These are phyloP conservation scores for Naegleria fowleri DNA, from an alignment of 208 protist species.

Conservation along the genomic window DNA sequence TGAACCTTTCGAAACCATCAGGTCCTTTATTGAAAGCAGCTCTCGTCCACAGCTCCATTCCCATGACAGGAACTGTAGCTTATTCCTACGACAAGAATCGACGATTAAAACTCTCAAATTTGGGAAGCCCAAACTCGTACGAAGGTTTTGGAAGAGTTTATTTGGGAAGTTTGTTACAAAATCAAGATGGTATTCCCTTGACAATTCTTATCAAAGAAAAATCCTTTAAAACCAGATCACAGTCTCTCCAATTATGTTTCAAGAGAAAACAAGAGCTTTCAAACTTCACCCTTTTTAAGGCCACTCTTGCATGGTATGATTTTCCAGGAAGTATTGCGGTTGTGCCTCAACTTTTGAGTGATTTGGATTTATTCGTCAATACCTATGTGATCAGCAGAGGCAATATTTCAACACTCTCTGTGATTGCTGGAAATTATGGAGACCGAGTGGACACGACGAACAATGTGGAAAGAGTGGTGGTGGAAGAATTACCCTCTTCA, in stretches of 20 bases:
- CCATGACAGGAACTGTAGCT: background rate
- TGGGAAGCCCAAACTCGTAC: background rate
- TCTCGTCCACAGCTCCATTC: background rate
- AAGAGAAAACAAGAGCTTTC: background rate
- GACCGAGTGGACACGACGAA: background rate
- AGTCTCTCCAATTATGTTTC: background rate
- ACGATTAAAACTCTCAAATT: background rate
- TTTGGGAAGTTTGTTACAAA: background rate
- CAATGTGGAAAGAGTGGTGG: background rate
- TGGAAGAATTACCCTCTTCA: background rate
- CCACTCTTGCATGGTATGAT: constrained; percentile 74
- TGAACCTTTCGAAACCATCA: background rate
- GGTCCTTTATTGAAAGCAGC: constrained; percentile 9
- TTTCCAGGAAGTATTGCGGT: constrained; percentile 35
- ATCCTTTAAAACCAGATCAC: background rate
- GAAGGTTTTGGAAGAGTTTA: background rate
- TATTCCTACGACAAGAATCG: background rate
- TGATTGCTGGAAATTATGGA: background rate
- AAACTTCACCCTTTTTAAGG: constrained; percentile 44
- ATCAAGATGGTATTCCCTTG: background rate
- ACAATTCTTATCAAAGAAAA: background rate
- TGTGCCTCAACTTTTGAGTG: background rate
- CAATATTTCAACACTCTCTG: background rate
- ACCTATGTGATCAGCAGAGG: background rate
- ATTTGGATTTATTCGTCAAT: constrained; percentile 1